These are phyloP conservation scores for Byssoonygena ceratinophila DNA, from an alignment of 2,329 filamentous ascomycete species.

Conservation along the genomic window DNA sequence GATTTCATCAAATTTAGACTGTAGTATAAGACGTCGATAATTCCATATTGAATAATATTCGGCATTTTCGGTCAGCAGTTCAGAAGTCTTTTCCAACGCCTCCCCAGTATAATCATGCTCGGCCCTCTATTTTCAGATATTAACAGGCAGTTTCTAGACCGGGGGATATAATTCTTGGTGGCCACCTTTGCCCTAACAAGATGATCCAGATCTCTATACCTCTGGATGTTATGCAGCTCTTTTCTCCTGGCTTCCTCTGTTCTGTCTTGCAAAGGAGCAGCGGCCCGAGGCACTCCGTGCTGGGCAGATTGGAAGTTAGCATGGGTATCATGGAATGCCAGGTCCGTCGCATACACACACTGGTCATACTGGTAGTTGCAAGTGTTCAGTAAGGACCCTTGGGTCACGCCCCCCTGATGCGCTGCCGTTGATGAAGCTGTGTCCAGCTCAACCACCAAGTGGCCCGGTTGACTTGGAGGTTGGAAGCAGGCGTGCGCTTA, in stretches of 20 bases:
- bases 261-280: constrained; percentile 46
- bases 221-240: constrained; percentile 63
- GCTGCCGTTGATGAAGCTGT: too few species aligned
- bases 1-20: constrained; percentile 44
- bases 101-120: constrained; percentile 34
- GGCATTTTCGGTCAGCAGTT: constrained; percentile 37
- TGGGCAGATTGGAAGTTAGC: constrained; percentile 32
- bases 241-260: constrained; percentile 61
- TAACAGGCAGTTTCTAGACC: not conserved
- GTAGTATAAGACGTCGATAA: constrained; percentile 56
- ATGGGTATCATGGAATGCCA: not conserved
- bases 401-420: too few species aligned
- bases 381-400: too few species aligned
- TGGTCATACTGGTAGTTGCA: constrained; percentile 23
- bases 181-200: constrained; percentile 55
- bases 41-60: constrained; percentile 44
- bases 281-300: constrained; percentile 69
- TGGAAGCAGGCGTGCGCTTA: too few species aligned
- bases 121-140: constrained; percentile 25
- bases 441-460: too few species aligned
- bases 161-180: not conserved
- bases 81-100: constrained; percentile 35
- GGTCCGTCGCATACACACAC: constrained; percentile 20
- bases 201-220: constrained; percentile 62
- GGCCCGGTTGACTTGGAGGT: too few species aligned